Evolutionary conservation across 2,329 filamentous ascomycete species (phyloP).

Genomic region (Ascocoryne sarcoides): DNA sequence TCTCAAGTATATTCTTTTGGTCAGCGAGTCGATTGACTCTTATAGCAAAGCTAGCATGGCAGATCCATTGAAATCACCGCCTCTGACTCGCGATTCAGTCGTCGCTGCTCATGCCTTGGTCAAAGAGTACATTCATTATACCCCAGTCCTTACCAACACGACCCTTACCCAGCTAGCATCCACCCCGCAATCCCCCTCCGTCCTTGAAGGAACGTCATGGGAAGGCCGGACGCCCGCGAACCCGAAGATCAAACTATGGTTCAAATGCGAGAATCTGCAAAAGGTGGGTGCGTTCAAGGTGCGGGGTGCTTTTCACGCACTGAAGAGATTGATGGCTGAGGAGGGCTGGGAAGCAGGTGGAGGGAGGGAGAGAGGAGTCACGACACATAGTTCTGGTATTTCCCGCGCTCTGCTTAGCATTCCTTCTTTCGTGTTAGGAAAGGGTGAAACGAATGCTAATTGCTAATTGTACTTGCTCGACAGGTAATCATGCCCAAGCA

Average conservation of each 20-base stretch:
- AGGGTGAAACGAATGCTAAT: too few relatives aligned
- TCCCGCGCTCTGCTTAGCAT: too few relatives aligned
- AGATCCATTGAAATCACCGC: constrained; percentile 44
- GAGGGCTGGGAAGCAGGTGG: constrained; percentile 51
- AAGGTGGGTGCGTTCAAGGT: constrained; percentile 88
- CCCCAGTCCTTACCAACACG: constrained; percentile 71
- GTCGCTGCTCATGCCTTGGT: constrained; percentile 64
- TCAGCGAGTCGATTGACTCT: too few relatives aligned
- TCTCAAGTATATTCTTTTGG: too few relatives aligned
- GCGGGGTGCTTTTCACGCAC: constrained; percentile 80
- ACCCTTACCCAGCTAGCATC: constrained; percentile 71
- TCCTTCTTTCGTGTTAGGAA: too few relatives aligned
- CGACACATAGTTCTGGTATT: constrained; percentile 84
- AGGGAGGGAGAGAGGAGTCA: constrained; percentile 59
- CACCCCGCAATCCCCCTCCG: constrained; percentile 48
- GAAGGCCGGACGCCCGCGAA: constrained; percentile 47
- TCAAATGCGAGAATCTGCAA: constrained; percentile 95
- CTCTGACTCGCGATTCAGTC: constrained; percentile 66
- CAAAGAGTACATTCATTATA: constrained; percentile 67
- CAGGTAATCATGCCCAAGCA: constrained; percentile 92
- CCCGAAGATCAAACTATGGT: constrained; percentile 68
- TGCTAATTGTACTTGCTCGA: too few relatives aligned
- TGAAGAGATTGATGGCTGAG: constrained; percentile 58
- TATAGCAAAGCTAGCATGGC: too few relatives aligned
- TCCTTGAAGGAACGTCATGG: constrained; percentile 48